Base-by-base conservation (phyloP, 352 stramenopile genomes). In the Pythium angustatum region DNA sequence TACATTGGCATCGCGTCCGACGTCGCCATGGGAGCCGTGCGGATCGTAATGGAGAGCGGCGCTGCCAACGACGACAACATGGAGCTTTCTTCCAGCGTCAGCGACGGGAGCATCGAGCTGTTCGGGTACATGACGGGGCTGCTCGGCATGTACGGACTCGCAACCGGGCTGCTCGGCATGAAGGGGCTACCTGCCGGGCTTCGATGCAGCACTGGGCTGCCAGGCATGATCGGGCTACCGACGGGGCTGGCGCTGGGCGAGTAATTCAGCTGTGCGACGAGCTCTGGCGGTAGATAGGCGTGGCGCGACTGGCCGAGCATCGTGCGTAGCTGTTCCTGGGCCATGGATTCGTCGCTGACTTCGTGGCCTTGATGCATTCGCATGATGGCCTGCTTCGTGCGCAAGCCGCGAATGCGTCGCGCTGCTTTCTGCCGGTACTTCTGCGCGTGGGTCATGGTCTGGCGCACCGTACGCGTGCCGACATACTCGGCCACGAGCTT, bases 361-460 rank as follows among this genome's bases (percentile, higher is more conserved):
- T 80, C 68, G 59, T 89, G 80, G 31, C 80, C 78, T 24, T 77
- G 77, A 66, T 89, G 75, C 78, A 86, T 87, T 19, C 81, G 81
- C 81, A 87, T 86, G 59, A 90, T 79, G 49, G 81, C 81, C 58
- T 90, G 81, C 66, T 86, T 87, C 19, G 81, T 90, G 41, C 82
- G 76, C 30, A 91, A 58, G 0, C 82, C 82, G 10, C 82, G 82
- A 9, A 89, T 68, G 3, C 82, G 72, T 0, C 83, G 77, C 21
- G 74, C 77, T 8, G 77, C 71, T 50, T 91, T 91, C 57, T 88
- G 75, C 0, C 78, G 78, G 61, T 89, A 90, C 69, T 90, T 90
- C 48, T 91, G 82, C 22, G 79, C 82, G 51, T 93, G 81, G 0
- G 81, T 90, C 79, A 89, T 89, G 33, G 80, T 88, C 75, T 91